Conservation (phyloP, 129 eudicot species). For the Helianthus annuus region HanXRQr2.0-SUNRISE NC_035436.2:71579543-71580042, state of each 20-base stretch:
- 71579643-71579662: constrained; percentile 43
- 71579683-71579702: neutral
- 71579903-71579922: no score
- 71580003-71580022: no score
- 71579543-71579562: no score
- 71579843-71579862: no score
- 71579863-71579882: no score
- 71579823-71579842: neutral
- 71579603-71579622: constrained; percentile 38
- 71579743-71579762: constrained; percentile 91
- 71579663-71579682: neutral
- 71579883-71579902: no score
- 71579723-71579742: constrained; percentile 71
- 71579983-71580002: no score
- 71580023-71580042: no score
- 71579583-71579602: neutral
- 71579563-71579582: no score
- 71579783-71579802: constrained; percentile 76
- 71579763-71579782: constrained; percentile 82
- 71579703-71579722: neutral
- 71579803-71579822: constrained; percentile 80
- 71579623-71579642: constrained; percentile 93
- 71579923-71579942: no score
- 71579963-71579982: no score
- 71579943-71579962: no score